phyloP scores from a whole-genome alignment of 768 basidiomycete genomes.

The Xerocomellus amylosporus region DNA sequence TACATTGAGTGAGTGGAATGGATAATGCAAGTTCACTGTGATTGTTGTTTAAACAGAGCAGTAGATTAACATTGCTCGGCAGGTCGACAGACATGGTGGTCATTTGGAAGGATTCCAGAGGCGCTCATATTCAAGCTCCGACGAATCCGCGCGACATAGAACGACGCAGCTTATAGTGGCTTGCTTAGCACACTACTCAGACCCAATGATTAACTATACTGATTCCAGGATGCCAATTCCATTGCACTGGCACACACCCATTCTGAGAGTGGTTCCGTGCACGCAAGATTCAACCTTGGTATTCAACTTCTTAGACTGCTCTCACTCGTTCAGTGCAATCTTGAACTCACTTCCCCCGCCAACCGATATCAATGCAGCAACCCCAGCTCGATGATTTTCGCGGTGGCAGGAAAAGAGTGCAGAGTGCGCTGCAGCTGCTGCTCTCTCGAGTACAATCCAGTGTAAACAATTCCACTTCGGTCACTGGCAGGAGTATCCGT shows the following conservation, averaged over 20 bases:
- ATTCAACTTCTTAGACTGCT: neutral
- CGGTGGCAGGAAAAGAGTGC: neutral
- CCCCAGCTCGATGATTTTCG: neutral
- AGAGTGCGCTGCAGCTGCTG: conserved; percentile 11
- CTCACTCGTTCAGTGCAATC: neutral
- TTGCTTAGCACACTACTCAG: neutral
- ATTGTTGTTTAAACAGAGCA: no score
- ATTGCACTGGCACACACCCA: no score
- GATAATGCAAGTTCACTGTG: no score
- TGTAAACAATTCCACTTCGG: neutral
- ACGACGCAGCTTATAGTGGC: no score
- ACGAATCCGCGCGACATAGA: no score
- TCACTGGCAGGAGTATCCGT: conserved; percentile 15
- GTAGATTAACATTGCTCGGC: no score
- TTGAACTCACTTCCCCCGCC: neutral
- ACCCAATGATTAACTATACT: neutral
- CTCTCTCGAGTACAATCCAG: conserved; percentile 12
- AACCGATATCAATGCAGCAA: conserved; percentile 4
- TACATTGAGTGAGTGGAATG: no score
- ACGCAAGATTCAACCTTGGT: neutral
- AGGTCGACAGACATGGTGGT: no score
- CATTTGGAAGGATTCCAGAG: no score
- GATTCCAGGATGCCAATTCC: no score
- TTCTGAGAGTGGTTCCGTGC: neutral
- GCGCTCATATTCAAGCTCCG: no score